phyloP scores from a whole-genome alignment of 169 alveolate species.

The Babesia bigemina region DNA sequence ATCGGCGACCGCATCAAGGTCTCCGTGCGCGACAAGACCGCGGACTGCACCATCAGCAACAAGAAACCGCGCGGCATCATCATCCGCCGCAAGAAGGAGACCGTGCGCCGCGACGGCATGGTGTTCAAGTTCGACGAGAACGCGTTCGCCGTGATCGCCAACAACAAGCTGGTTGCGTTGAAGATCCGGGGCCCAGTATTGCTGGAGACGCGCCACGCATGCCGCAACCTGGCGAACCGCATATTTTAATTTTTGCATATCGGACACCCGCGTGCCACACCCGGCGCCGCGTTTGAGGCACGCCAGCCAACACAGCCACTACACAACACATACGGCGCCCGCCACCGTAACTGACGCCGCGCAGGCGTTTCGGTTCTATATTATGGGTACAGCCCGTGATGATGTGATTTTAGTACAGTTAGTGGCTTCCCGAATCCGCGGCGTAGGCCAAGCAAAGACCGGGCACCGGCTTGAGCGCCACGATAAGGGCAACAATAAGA shows the following conservation, averaged over 20 bases:
- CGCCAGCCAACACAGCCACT: neutral
- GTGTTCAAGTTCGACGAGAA: constrained; percentile 81
- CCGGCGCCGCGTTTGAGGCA: neutral
- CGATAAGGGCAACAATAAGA: constrained; percentile 75
- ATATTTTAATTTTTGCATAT: constrained; percentile 54
- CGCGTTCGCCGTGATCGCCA: constrained; percentile 77
- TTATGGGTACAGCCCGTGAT: too few relatives aligned
- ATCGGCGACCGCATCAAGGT: constrained; percentile 81
- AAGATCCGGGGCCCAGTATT: constrained; percentile 80
- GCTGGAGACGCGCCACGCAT: constrained; percentile 78
- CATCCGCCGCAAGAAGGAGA: constrained; percentile 77
- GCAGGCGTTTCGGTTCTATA: too few relatives aligned
- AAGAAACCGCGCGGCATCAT: constrained; percentile 79
- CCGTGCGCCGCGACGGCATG: constrained; percentile 78
- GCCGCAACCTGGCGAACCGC: constrained; percentile 70
- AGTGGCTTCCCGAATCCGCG: neutral
- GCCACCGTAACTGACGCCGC: too few relatives aligned
- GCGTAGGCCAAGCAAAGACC: constrained; percentile 69
- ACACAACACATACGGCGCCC: too few relatives aligned
- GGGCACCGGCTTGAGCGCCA: constrained; percentile 67
- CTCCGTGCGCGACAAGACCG: constrained; percentile 77
- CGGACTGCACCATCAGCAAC: constrained; percentile 66
- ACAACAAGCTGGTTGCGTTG: constrained; percentile 76
- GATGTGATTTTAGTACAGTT: neutral
- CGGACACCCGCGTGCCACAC: too few relatives aligned